A percentile compares a stretch with the other conserved stretches of the same genome.
Evolutionary conservation across 179 eudicot species (phyloP).

Genomic region (Spinacia oleracea): DNA sequence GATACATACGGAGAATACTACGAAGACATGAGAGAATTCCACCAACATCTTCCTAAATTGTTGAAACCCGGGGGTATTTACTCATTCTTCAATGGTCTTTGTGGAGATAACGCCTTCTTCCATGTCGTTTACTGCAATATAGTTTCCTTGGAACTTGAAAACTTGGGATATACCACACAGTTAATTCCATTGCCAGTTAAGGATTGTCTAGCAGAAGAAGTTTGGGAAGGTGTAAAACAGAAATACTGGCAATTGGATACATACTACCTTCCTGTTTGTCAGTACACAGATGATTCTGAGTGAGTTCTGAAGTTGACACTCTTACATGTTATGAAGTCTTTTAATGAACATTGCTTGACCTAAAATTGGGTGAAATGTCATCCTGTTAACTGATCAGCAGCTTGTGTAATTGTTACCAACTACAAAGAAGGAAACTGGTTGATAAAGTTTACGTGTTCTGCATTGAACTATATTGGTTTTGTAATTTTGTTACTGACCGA

Average conservation of each 20-base stretch:
- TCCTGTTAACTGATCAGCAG: not conserved
- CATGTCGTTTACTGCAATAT: constrained; percentile 89
- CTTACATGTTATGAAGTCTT: not conserved
- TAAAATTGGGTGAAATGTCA: not conserved
- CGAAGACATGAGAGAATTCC: constrained; percentile 91
- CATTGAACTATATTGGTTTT: not conserved
- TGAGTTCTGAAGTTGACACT: constrained; percentile 28
- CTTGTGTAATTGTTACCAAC: not conserved
- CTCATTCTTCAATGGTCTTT: constrained; percentile 95
- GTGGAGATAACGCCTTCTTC: constrained; percentile 92
- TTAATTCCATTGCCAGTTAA: constrained; percentile 74
- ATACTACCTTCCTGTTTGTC: constrained; percentile 94
- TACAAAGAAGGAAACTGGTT: not conserved
- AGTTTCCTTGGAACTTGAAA: constrained; percentile 82
- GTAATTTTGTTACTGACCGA: not conserved
- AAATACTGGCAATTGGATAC: constrained; percentile 87
- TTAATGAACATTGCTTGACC: constrained; percentile 8
- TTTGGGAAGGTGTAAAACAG: constrained; percentile 88
- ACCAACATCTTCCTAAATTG: constrained; percentile 77
- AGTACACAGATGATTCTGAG: constrained; percentile 57
- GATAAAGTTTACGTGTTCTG: not conserved
- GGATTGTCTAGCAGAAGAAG: constrained; percentile 75
- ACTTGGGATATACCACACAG: constrained; percentile 70
- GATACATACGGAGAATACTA: constrained; percentile 96
- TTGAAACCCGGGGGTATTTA: constrained; percentile 83